A percentile compares a stretch with the other conserved stretches of the same genome.
Evolutionary conservation across 306 rosid genomes (phyloP).

Genomic region (Ormosia semicastrata): DNA sequence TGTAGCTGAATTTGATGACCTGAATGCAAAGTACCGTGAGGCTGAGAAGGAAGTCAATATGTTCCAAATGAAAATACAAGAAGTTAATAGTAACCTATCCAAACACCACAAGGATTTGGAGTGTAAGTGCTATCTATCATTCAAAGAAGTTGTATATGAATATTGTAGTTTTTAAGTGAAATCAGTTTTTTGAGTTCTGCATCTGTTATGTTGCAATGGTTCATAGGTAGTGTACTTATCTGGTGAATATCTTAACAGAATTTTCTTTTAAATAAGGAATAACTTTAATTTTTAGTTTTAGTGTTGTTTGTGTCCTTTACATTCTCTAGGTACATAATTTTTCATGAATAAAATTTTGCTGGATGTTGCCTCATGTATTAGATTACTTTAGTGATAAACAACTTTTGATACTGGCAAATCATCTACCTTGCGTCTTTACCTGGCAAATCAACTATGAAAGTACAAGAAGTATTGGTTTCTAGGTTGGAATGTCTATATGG

Average conservation of each 20-base stretch:
- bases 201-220: background rate
- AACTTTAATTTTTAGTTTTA: background rate
- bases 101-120: slow-evolving; percentile 78
- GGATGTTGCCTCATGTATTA: background rate
- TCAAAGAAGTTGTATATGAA: slow-evolving; percentile 1
- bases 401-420: background rate
- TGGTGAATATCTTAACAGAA: background rate
- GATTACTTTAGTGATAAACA: background rate
- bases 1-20: slow-evolving; percentile 67
- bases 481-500: slow-evolving; percentile 1
- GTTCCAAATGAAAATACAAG: slow-evolving; percentile 76
- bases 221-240: background rate
- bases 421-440: slow-evolving; percentile 11
- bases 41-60: slow-evolving; percentile 83
- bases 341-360: background rate
- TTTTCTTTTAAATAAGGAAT: background rate
- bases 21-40: slow-evolving; percentile 68
- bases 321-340: background rate
- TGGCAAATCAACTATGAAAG: background rate
- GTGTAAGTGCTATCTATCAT: slow-evolving; percentile 53
- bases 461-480: background rate
- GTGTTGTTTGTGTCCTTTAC: background rate
- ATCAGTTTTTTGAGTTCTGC: slow-evolving; percentile 16
- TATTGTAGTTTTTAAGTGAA: background rate
- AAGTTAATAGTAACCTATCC: slow-evolving; percentile 58